These are phyloP conservation scores for Candida sphagnicola DNA, from an alignment of 805 yeast genomes.

Conservation along the genomic window DNA sequence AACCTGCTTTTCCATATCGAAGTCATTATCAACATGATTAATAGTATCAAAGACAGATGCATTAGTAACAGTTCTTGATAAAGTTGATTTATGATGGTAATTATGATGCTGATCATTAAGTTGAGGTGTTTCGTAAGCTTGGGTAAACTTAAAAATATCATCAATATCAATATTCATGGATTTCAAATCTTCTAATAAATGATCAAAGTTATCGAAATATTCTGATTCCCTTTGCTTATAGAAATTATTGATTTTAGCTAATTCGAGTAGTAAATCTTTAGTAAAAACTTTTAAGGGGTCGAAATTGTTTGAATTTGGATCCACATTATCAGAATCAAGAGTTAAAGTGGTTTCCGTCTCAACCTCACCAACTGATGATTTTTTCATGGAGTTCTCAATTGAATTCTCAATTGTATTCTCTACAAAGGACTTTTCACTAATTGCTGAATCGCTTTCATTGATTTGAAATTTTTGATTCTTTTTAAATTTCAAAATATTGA, in stretches of 20 bases:
- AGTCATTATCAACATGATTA: conserved; percentile 16
- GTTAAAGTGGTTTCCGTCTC: neutral
- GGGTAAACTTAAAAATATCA: conserved; percentile 21
- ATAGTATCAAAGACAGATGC: conserved; percentile 24
- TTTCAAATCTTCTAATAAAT: conserved; percentile 45
- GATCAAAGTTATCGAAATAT: conserved; percentile 42
- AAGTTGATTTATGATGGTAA: conserved; percentile 7
- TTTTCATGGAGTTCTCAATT: neutral
- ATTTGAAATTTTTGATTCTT: neutral
- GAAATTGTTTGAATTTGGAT: conserved; percentile 8
- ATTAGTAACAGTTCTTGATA: conserved; percentile 12
- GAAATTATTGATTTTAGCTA: conserved; percentile 50
- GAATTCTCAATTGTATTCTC: neutral
- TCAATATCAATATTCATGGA: conserved; percentile 22
- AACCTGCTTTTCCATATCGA: conserved; percentile 19
- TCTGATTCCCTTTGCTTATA: conserved; percentile 45
- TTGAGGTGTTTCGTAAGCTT: conserved; percentile 17
- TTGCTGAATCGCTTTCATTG: neutral
- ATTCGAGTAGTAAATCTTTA: conserved; percentile 43
- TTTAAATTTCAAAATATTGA: neutral
- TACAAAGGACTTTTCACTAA: neutral
- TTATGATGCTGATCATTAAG: conserved; percentile 18
- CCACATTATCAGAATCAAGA: conserved; percentile 1
- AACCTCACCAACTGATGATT: neutral
- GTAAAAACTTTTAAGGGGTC: conserved; percentile 42